A percentile compares a stretch with the other conserved stretches of the same genome.
These are phyloP conservation scores for Bonnemaisonia californica DNA, from an alignment of 31 red algal species.

Conservation along the genomic window DNA sequence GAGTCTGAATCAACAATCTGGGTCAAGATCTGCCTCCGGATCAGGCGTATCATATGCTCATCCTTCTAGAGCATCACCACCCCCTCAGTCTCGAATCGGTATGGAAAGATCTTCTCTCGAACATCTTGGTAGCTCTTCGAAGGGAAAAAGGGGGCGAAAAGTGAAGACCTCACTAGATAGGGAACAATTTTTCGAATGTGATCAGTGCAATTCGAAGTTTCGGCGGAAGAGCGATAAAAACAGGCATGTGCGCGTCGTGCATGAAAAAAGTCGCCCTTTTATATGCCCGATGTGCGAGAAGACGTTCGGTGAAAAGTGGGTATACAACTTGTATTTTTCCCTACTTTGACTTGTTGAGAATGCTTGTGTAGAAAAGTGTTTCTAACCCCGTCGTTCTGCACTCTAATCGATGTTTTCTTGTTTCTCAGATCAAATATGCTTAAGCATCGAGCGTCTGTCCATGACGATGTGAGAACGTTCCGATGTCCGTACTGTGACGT, in stretches of 20 bases:
- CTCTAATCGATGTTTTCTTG: no score
- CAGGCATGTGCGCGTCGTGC: constrained; percentile 72
- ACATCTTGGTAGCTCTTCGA: not conserved
- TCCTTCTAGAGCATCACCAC: not conserved
- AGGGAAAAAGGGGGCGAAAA: constrained; percentile 3
- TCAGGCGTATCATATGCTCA: constrained; percentile 50
- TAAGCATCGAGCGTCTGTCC: constrained; percentile 65
- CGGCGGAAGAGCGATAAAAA: constrained; percentile 75
- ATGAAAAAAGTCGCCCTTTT: constrained; percentile 82
- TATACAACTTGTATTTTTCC: no score
- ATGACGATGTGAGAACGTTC: constrained; percentile 67
- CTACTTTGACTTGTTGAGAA: no score
- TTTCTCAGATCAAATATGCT: constrained; percentile 48
- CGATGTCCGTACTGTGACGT: constrained; percentile 55
- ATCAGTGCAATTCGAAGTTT: constrained; percentile 51
- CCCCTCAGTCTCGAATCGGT: not conserved
- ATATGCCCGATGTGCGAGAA: constrained; percentile 59
- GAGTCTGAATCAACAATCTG: not conserved
- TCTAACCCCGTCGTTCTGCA: no score
- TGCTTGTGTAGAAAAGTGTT: no score
- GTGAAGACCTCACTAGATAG: not conserved
- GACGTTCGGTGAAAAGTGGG: constrained; percentile 75
- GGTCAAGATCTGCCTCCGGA: constrained; percentile 42
- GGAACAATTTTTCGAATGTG: constrained; percentile 52
- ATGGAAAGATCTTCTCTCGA: not conserved